Evolutionary conservation across 129 eudicot genomes (phyloP).

Genomic region (Rutidosis leptorrhynchoides): DNA sequence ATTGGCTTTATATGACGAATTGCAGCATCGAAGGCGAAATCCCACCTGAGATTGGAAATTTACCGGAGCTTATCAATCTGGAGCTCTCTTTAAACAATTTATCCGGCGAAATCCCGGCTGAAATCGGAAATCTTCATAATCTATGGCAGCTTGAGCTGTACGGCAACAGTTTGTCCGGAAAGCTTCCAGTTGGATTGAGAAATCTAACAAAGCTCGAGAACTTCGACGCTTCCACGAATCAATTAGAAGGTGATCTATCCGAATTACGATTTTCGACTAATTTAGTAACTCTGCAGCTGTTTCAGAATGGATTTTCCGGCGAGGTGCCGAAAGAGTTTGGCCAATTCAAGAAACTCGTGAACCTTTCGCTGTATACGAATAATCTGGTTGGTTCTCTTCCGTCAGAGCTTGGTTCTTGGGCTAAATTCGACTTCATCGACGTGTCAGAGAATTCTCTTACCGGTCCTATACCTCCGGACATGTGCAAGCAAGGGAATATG

Average conservation of each 20-base stretch:
- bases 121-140: conserved; percentile 36
- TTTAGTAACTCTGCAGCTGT: conserved; percentile 42
- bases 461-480: conserved; percentile 54
- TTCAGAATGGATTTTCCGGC: conserved; percentile 48
- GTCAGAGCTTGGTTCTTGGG: conserved; percentile 50
- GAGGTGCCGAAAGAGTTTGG: conserved; percentile 55
- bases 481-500: conserved; percentile 49
- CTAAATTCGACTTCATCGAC: conserved; percentile 42
- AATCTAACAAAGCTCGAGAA: conserved; percentile 41
- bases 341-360: conserved; percentile 41
- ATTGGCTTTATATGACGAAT: conserved; percentile 48
- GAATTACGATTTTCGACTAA: conserved; percentile 34
- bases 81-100: conserved; percentile 45
- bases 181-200: conserved; percentile 44
- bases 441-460: conserved; percentile 43
- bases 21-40: conserved; percentile 47
- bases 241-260: conserved; percentile 49
- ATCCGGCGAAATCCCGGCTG: conserved; percentile 40
- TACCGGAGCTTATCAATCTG: conserved; percentile 35
- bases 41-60: conserved; percentile 50
- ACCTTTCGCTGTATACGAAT: conserved; percentile 44
- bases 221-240: conserved; percentile 52
- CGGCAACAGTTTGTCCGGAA: conserved; percentile 36
- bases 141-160: conserved; percentile 49
- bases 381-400: conserved; percentile 50